Percentiles rank a stretch among this genome's conserved stretches.
phyloP scores from a whole-genome alignment of 345 rosid genomes.

The Gynandropsis gynandra region DNA sequence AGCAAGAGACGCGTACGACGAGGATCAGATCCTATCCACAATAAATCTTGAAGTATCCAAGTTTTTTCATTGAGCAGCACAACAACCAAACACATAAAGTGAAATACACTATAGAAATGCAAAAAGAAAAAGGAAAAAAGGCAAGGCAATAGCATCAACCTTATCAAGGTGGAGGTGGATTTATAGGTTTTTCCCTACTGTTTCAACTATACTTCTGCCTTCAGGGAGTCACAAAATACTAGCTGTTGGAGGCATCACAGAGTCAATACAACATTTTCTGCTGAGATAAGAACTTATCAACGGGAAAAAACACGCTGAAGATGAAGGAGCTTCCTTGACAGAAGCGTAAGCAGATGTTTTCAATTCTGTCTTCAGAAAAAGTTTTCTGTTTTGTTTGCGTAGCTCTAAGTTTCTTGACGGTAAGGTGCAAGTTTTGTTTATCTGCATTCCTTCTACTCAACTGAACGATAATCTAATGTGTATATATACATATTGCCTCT shows the following conservation, averaged over 20 bases:
- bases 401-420: slow-evolving; percentile 15
- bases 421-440: slow-evolving; percentile 27
- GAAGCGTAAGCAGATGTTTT: slow-evolving; percentile 20
- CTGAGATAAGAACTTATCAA: slow-evolving; percentile 30
- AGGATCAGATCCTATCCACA: slow-evolving; percentile 90
- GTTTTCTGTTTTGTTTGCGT: slow-evolving; percentile 25
- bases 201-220: slow-evolving; percentile 25
- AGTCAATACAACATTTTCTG: slow-evolving; percentile 28
- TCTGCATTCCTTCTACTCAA: slow-evolving; percentile 30
- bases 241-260: slow-evolving; percentile 24
- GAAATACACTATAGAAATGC: slow-evolving; percentile 30
- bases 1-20: slow-evolving; percentile 67
- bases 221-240: slow-evolving; percentile 26
- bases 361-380: slow-evolving; percentile 19
- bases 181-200: slow-evolving; percentile 32
- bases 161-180: slow-evolving; percentile 27
- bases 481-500: slow-evolving; percentile 15
- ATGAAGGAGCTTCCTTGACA: too few species aligned
- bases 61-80: slow-evolving; percentile 23
- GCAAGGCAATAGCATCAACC: slow-evolving; percentile 15
- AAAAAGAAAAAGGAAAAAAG: slow-evolving; percentile 18
- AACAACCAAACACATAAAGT: slow-evolving; percentile 25
- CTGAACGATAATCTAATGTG: slow-evolving; percentile 15
- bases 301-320: too few species aligned
- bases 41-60: slow-evolving; percentile 37